Conservation (phyloP, 2,329 filamentous ascomycete genomes). For the Zasmidium citrigriseum region DNA sequence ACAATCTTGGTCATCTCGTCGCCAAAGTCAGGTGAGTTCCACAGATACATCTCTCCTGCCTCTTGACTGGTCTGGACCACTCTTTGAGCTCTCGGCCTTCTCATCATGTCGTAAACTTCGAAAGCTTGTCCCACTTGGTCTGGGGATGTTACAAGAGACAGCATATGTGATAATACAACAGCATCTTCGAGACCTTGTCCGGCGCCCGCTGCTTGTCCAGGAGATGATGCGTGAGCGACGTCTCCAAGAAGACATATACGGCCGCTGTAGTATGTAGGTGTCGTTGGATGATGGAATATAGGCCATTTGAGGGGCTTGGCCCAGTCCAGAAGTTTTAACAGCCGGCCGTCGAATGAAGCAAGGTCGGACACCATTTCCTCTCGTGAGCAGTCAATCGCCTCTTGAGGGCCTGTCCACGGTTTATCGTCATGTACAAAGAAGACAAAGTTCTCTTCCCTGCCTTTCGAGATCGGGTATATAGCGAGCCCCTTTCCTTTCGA, state of each 20-base stretch:
- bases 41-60: slow-evolving; percentile 13
- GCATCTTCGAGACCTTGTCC: slow-evolving; percentile 60
- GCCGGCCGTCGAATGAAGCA: slow-evolving; percentile 5
- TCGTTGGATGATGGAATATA: slow-evolving; percentile 47
- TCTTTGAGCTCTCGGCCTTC: slow-evolving; percentile 16
- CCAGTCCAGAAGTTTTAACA: slow-evolving; percentile 20
- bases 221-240: slow-evolving; percentile 58
- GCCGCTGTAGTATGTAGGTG: slow-evolving; percentile 40
- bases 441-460: slow-evolving; percentile 59
- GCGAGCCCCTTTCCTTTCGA: slow-evolving; percentile 12
- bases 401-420: slow-evolving; percentile 39
- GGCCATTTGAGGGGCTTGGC: slow-evolving; percentile 49
- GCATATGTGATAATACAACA: slow-evolving; percentile 39
- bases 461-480: slow-evolving; percentile 59
- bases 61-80: slow-evolving; percentile 14
- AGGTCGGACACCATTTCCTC: slow-evolving; percentile 15
- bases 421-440: slow-evolving; percentile 45
- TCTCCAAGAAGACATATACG: slow-evolving; percentile 54
- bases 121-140: slow-evolving; percentile 3
- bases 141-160: neutral
- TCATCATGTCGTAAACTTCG: slow-evolving; percentile 10
- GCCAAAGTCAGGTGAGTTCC: slow-evolving; percentile 5
- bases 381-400: slow-evolving; percentile 33
- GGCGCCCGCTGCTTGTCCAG: slow-evolving; percentile 59
- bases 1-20: slow-evolving; percentile 17